These are phyloP conservation scores for Periconia sp. DNA, from an alignment of 2,329 filamentous ascomycete species.

Conservation along the genomic window DNA sequence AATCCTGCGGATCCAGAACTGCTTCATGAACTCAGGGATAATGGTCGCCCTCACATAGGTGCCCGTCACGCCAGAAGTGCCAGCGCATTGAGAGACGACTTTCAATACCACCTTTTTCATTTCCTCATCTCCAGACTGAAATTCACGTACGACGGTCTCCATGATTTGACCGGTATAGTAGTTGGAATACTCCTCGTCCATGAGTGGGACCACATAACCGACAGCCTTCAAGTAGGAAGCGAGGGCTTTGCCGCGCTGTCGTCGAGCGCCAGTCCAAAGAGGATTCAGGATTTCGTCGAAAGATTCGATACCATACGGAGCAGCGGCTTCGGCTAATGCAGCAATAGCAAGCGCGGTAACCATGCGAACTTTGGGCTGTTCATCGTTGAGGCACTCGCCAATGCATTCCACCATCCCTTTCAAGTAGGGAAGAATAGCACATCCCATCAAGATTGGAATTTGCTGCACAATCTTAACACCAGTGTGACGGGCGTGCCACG, in stretches of 20 bases:
- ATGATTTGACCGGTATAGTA: conserved; percentile 99
- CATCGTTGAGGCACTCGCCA: conserved; percentile 91
- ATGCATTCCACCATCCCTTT: conserved; percentile 97
- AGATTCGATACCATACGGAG: conserved; percentile 98
- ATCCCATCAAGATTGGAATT: conserved; percentile 98
- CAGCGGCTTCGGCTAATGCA: conserved; percentile 91
- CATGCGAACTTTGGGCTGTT: conserved; percentile 96
- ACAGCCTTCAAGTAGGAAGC: conserved; percentile 97
- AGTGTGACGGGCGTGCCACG: conserved; percentile 96
- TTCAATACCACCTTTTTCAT: conserved; percentile 99
- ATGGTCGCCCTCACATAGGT: conserved; percentile 95
- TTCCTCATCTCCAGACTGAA: conserved; percentile 95
- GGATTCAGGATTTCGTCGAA: conserved; percentile 98
- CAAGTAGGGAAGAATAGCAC: conserved; percentile 89
- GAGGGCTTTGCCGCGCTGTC: conserved; percentile 93
- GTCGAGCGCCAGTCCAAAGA: conserved; percentile 92
- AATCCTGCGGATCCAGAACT: conserved; percentile 97
- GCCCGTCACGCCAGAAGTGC: conserved; percentile 91
- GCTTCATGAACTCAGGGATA: conserved; percentile 95
- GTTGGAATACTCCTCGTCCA: conserved; percentile 99
- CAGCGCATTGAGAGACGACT: conserved; percentile 93
- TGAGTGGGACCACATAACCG: conserved; percentile 95
- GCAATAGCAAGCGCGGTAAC: conserved; percentile 95
- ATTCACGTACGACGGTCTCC: conserved; percentile 95
- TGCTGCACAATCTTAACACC: conserved; percentile 99